Base-by-base conservation (phyloP, 371 early-diverging fungal genomes). In the Caulochytrium protostelioides region DNA sequence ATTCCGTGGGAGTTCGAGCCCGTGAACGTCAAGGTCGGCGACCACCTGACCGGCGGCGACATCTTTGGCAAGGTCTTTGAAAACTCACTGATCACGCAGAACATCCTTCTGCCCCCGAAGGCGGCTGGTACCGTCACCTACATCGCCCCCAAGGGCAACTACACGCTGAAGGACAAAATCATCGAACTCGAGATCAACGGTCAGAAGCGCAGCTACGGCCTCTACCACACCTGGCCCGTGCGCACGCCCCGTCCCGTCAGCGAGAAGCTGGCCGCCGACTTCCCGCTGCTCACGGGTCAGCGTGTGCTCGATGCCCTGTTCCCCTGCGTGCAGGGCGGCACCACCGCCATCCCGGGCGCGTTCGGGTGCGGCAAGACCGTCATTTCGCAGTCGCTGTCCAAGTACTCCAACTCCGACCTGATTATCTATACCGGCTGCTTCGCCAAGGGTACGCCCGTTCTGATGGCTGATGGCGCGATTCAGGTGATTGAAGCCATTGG, bases 311-410 rank as follows among this genome's bases (percentile, higher is more conserved):
- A 99, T 49, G 82, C 92, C 19, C 74, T 99, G 16, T 99, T 99
- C 76, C 99, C 99, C 61, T 76, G 98, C 68, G 99, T 98, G 5
- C 97, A 97, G 63, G 99, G 99, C 43, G 99, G 99, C 39, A 99
- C 99, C 10, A 97, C 97, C 4, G 99, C 99, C 24, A 95, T 99
- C 66, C 99, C 99, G 10, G 99, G 99, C 38, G 99, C 99, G 35
- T 99, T 99, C 59, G 99, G 99, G 25, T 99, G 99, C 62, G 99
- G 99, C 35, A 99, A 99, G 69, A 99, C 99, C 34, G 99, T 99
- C 40, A 99, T 99, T 60, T 98, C 98, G 3, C 99, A 99, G 61
- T 83, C 97, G 2, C 66, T 99, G 40, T 97, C 98, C 38, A 99
- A 99, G 60, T 99, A 97, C 65, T 97, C 97, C 47, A 99, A 99